Conservation (phyloP, 345 rosid species). For the Hibiscus syriacus region DNA sequence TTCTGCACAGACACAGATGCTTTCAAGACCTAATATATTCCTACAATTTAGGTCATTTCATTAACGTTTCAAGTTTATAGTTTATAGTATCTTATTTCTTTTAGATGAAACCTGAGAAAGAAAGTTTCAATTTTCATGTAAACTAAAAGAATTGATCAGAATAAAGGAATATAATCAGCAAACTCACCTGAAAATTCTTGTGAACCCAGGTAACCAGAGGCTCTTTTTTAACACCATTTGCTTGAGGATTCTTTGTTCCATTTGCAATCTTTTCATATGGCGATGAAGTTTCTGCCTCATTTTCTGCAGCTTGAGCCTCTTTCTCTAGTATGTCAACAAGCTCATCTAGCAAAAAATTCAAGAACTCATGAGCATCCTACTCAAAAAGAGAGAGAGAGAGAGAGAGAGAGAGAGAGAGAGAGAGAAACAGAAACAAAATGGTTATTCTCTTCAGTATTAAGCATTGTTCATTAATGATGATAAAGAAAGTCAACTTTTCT, state of each 20-base stretch:
- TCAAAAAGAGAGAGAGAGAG: too few species aligned
- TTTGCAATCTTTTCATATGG: conserved; percentile 74
- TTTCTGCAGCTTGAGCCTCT: conserved; percentile 77
- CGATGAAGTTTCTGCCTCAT: conserved; percentile 64
- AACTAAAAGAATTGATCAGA: not conserved
- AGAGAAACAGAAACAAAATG: not conserved
- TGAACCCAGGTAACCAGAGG: conserved; percentile 98
- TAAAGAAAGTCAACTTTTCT: not conserved
- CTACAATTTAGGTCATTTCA: not conserved
- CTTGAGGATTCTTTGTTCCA: conserved; percentile 50
- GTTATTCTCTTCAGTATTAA: not conserved
- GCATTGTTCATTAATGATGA: not conserved
- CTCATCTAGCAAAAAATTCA: conserved; percentile 94
- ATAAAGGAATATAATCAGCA: not conserved
- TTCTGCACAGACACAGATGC: not conserved
- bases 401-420: too few species aligned
- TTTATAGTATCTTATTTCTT: not conserved
- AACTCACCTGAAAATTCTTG: conserved; percentile 91
- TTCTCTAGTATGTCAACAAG: conserved; percentile 97
- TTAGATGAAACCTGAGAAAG: not conserved
- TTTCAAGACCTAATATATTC: not conserved
- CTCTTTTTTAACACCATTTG: conserved; percentile 78
- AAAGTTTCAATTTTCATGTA: not conserved
- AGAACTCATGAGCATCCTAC: conserved; percentile 98
- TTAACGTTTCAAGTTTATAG: not conserved